phyloP scores from a whole-genome alignment of 2,329 filamentous ascomycete species.

The Juglanconis sp. region DNA sequence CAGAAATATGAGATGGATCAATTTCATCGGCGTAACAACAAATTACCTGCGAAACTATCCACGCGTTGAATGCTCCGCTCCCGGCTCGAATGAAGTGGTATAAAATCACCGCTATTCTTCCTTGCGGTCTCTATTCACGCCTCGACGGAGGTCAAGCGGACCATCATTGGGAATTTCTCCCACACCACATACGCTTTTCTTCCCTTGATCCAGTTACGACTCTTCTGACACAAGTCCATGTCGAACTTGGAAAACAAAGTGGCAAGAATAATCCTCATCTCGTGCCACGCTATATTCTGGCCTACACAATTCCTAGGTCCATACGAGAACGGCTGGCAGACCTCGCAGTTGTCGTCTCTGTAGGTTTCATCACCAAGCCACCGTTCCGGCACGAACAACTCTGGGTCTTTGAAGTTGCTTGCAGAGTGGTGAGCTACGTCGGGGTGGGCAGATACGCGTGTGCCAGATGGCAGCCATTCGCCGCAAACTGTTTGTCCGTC shows the following conservation, averaged over 20 bases:
- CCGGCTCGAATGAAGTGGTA: too few relatives aligned
- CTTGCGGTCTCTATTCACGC: neutral
- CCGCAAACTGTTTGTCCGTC: slow-evolving; percentile 31
- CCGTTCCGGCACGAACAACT: slow-evolving; percentile 45
- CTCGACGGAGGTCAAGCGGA: slow-evolving; percentile 29
- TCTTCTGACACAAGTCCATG: slow-evolving; percentile 35
- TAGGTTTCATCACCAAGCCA: slow-evolving; percentile 31
- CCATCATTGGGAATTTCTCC: slow-evolving; percentile 35
- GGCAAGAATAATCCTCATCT: slow-evolving; percentile 47
- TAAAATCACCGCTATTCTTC: too few relatives aligned
- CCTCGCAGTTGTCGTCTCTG: slow-evolving; percentile 23
- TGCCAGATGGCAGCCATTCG: slow-evolving; percentile 31
- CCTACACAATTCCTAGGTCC: slow-evolving; percentile 32
- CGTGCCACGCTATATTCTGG: slow-evolving; percentile 42
- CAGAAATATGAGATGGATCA: too few relatives aligned
- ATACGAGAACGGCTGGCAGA: slow-evolving; percentile 27
- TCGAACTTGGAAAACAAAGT: slow-evolving; percentile 48
- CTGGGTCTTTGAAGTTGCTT: slow-evolving; percentile 41
- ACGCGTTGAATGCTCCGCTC: too few relatives aligned
- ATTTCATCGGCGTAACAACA: too few relatives aligned
- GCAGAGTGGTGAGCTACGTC: slow-evolving; percentile 41
- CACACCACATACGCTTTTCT: slow-evolving; percentile 34
- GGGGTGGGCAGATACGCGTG: slow-evolving; percentile 40
- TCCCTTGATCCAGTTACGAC: slow-evolving; percentile 36
- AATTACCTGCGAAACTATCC: too few relatives aligned